A percentile compares a stretch with the other conserved stretches of the same genome.
Conservation (phyloP, 805 yeast genomes). For the Clavispora asparagi region DNA sequence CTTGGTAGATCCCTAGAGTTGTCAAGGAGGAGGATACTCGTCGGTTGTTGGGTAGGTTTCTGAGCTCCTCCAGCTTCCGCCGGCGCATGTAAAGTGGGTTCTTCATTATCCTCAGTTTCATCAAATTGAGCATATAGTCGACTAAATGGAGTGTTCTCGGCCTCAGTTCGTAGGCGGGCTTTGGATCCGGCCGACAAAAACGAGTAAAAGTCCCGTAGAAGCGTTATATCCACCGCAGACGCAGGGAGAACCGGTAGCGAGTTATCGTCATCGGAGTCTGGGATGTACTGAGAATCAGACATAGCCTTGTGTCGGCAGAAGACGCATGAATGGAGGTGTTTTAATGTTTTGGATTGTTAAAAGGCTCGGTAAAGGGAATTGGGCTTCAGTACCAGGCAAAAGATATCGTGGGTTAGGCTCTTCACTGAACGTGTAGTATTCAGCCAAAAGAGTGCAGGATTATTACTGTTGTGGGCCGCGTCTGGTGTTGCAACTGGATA, state of each 20-base stretch:
- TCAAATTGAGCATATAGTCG: slow-evolving; percentile 1
- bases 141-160: slow-evolving; percentile 6
- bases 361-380: too few species aligned
- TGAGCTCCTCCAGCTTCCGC: neutral
- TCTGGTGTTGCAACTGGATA: too few species aligned
- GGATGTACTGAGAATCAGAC: slow-evolving; percentile 6
- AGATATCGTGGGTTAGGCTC: too few species aligned
- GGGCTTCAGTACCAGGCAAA: too few species aligned
- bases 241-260: slow-evolving; percentile 9
- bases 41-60: too few species aligned
- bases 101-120: neutral
- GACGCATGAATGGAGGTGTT: neutral
- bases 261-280: slow-evolving; percentile 18
- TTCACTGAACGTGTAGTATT: too few species aligned
- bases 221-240: slow-evolving; percentile 9
- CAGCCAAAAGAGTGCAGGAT: too few species aligned
- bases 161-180: slow-evolving; percentile 8
- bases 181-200: slow-evolving; percentile 8
- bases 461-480: too few species aligned
- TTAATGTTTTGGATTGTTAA: neutral
- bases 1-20: too few species aligned
- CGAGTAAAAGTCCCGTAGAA: slow-evolving; percentile 5
- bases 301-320: neutral
- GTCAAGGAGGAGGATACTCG: too few species aligned
- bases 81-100: neutral